Conservation (phyloP, 768 basidiomycete genomes). For the Auriculariales sp. region DNA sequence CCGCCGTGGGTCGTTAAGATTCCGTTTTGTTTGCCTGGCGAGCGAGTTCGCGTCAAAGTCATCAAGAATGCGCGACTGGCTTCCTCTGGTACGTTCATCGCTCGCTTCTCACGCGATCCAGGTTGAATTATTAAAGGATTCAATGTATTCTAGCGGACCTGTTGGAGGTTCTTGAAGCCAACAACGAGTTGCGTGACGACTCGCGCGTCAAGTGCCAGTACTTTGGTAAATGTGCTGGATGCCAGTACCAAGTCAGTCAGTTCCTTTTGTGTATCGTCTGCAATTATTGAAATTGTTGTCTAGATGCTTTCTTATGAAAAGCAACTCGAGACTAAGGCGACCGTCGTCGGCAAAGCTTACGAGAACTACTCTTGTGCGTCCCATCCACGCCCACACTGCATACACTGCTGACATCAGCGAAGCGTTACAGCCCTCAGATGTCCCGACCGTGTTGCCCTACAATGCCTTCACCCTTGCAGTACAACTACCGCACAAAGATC, state of each 20-base stretch:
- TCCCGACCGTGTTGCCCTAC: constrained; percentile 63
- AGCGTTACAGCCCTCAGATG: constrained; percentile 39
- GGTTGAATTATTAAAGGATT: neutral
- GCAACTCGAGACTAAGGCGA: constrained; percentile 77
- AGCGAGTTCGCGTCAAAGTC: constrained; percentile 58
- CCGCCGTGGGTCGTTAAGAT: constrained; percentile 70
- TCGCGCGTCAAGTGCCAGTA: constrained; percentile 63
- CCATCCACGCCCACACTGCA: constrained; percentile 4
- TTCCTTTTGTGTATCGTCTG: neutral
- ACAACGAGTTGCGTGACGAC: constrained; percentile 48
- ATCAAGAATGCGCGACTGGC: constrained; percentile 57
- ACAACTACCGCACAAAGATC: constrained; percentile 90
- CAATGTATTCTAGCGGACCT: constrained; percentile 48
- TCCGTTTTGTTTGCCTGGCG: constrained; percentile 76
- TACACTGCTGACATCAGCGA: neutral
- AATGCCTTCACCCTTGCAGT: constrained; percentile 77
- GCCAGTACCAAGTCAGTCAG: constrained; percentile 71
- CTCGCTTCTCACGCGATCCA: neutral
- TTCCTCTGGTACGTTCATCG: constrained; percentile 22
- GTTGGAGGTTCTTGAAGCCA: constrained; percentile 48
- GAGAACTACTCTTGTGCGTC: constrained; percentile 49
- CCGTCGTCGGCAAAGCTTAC: constrained; percentile 76
- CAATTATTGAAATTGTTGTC: neutral
- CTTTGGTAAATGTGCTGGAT: constrained; percentile 82
- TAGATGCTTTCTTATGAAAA: constrained; percentile 79